Evolutionary conservation across 225 moss, liverwort and hornwort species (phyloP).

Genomic region (Sphagnum contortum): DNA sequence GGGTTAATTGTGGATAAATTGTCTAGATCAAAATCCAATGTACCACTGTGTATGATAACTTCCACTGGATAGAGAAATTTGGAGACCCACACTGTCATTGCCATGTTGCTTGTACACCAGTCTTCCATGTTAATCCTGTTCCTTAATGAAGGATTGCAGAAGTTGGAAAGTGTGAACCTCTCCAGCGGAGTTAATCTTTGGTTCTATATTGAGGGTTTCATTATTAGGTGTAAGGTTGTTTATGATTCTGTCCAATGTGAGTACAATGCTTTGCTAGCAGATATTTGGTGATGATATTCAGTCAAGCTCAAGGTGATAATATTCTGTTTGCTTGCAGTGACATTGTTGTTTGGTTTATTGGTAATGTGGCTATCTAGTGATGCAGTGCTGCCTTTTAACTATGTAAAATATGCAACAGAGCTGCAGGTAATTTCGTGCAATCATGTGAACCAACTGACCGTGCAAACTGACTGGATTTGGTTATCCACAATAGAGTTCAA

Average conservation of each 20-base stretch:
- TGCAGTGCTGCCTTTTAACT: constrained; percentile 60
- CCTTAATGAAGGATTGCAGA: too few species aligned
- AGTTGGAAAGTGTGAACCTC: too few species aligned
- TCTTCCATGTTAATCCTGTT: neutral
- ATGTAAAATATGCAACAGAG: constrained; percentile 35
- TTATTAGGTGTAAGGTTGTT: too few species aligned
- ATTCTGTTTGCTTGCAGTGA: constrained; percentile 28
- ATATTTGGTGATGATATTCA: too few species aligned
- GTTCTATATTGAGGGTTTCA: too few species aligned
- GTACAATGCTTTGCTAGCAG: too few species aligned
- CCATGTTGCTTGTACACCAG: constrained; percentile 63
- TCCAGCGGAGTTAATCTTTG: too few species aligned
- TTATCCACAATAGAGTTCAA: too few species aligned
- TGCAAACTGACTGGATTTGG: too few species aligned
- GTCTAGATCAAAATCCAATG: constrained; percentile 53
- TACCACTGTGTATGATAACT: constrained; percentile 79
- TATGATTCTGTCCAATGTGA: too few species aligned
- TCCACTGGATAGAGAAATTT: constrained; percentile 81
- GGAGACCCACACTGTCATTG: constrained; percentile 79
- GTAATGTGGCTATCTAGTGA: constrained; percentile 56
- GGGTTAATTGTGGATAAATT: neutral
- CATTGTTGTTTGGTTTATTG: constrained; percentile 61
- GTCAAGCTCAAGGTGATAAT: too few species aligned
- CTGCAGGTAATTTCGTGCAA: neutral
- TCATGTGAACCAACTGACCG: too few species aligned